These are phyloP conservation scores for Aureobasidium pullulans DNA, from an alignment of 2,329 filamentous ascomycete species.

Conservation along the genomic window DNA sequence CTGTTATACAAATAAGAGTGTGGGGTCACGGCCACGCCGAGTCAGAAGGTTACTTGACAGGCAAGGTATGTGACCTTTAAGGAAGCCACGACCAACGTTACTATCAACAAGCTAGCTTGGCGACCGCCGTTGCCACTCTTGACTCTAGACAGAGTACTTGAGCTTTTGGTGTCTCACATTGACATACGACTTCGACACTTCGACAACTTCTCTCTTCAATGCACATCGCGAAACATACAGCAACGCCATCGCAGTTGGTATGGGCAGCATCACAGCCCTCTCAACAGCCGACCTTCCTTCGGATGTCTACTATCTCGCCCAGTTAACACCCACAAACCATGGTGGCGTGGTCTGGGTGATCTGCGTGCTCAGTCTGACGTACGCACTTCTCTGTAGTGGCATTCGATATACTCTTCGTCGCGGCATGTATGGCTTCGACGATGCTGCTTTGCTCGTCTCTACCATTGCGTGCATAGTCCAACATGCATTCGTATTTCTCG, in stretches of 20 bases:
- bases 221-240: not conserved
- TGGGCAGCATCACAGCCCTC: not conserved
- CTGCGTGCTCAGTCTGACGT: slow-evolving; percentile 2
- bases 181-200: not conserved
- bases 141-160: not conserved
- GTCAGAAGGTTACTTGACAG: not conserved
- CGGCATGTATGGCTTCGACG: slow-evolving; percentile 7
- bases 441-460: slow-evolving; percentile 1
- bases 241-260: not conserved
- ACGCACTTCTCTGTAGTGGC: not conserved
- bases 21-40: not conserved
- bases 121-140: not conserved
- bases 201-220: not conserved
- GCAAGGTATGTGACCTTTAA: not conserved
- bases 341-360: not conserved
- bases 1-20: not conserved
- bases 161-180: not conserved
- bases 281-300: not conserved
- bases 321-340: not conserved
- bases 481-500: not conserved
- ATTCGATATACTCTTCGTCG: not conserved
- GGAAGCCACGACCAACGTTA: not conserved
- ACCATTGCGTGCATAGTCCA: slow-evolving; percentile 4
- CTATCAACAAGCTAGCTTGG: not conserved
- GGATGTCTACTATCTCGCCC: slow-evolving; percentile 1